Percentiles rank a stretch among this genome's conserved stretches.
phyloP scores from a whole-genome alignment of 1,139 yeast species.

The Hansenula lynferdii region DNA sequence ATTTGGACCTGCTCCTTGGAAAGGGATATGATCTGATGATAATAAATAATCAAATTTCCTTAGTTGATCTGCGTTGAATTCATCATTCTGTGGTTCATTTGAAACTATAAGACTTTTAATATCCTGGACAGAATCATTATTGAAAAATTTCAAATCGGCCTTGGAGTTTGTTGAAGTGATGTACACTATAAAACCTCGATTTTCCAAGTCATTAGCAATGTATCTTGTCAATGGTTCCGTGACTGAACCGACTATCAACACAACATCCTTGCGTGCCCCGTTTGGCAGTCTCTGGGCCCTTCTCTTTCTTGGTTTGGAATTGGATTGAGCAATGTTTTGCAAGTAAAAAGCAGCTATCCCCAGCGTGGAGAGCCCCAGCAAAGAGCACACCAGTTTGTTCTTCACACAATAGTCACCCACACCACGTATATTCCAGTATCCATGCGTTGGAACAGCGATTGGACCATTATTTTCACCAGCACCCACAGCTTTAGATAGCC shows the following conservation, averaged over 20 bases:
- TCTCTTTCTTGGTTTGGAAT: constrained; percentile 27
- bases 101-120: constrained; percentile 50
- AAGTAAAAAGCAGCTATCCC: not conserved
- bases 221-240: constrained; percentile 69
- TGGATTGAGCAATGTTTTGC: not conserved
- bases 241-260: constrained; percentile 72
- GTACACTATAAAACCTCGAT: constrained; percentile 76
- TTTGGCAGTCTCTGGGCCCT: constrained; percentile 58
- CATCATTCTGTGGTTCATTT: constrained; percentile 32
- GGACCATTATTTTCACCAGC: not conserved
- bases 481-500: not conserved
- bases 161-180: constrained; percentile 59
- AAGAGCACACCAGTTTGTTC: not conserved
- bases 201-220: constrained; percentile 68
- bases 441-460: too few species aligned
- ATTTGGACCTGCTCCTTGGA: constrained; percentile 41
- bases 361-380: not conserved
- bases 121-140: constrained; percentile 47
- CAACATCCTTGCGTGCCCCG: constrained; percentile 74
- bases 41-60: constrained; percentile 36
- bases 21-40: constrained; percentile 27
- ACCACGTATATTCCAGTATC: not conserved
- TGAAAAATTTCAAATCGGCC: constrained; percentile 55
- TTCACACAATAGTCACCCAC: not conserved
- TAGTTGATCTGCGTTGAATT: constrained; percentile 34